Evolutionary conservation across 108 stramenopile genomes (phyloP).

Genomic region (Skeletonema marinoi): DNA sequence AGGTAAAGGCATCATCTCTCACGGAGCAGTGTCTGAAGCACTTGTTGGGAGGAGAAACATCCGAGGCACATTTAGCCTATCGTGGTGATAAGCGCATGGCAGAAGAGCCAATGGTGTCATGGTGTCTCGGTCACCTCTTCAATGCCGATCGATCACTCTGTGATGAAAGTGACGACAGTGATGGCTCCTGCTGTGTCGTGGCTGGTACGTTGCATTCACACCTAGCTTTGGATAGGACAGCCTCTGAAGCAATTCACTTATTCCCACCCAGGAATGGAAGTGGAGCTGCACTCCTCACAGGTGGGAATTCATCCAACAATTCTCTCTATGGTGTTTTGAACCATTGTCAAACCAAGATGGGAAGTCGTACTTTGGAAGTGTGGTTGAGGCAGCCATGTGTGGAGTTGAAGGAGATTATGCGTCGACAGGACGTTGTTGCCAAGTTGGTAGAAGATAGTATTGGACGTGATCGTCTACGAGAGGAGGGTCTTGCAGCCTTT

Average conservation of each 20-base stretch:
- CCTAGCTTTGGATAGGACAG: slow-evolving; percentile 75
- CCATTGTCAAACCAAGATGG: slow-evolving; percentile 76
- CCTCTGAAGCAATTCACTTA: slow-evolving; percentile 75
- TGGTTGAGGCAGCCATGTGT: slow-evolving; percentile 87
- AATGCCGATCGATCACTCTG: slow-evolving; percentile 12
- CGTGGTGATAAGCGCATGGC: slow-evolving; percentile 44
- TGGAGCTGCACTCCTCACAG: slow-evolving; percentile 49
- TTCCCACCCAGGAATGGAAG: slow-evolving; percentile 72
- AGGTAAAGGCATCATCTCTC: slow-evolving; percentile 22
- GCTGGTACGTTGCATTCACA: slow-evolving; percentile 52
- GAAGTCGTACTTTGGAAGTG: slow-evolving; percentile 59
- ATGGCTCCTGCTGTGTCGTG: slow-evolving; percentile 32
- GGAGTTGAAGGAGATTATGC: slow-evolving; percentile 48
- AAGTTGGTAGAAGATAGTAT: slow-evolving; percentile 59
- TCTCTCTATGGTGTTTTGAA: slow-evolving; percentile 72
- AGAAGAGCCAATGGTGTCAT: slow-evolving; percentile 24
- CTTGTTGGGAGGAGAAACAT: slow-evolving; percentile 32
- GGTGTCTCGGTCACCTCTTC: slow-evolving; percentile 33
- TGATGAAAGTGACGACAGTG: slow-evolving; percentile 19
- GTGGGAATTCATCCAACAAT: slow-evolving; percentile 63
- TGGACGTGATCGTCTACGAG: slow-evolving; percentile 67
- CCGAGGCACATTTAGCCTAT: slow-evolving; percentile 23
- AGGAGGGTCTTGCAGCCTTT: slow-evolving; percentile 67
- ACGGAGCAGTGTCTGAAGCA: slow-evolving; percentile 20
- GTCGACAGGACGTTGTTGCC: slow-evolving; percentile 77